phyloP scores from a whole-genome alignment of 306 rosid genomes.

The Elaeagnus macrophylla region DNA sequence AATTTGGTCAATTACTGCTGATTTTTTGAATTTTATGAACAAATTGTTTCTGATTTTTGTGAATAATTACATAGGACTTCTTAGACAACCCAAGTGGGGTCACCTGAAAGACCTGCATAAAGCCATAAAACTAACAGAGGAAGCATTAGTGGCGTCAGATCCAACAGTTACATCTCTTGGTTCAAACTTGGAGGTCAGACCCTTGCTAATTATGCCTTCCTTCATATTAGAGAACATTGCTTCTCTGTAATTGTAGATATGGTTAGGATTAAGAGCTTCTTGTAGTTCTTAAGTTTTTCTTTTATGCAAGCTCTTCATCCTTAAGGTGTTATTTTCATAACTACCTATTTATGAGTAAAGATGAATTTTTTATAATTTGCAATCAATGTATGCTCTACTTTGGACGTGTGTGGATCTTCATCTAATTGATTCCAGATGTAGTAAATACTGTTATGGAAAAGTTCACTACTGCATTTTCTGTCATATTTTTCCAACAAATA shows the following conservation, averaged over 20 bases:
- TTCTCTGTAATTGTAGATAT: neutral
- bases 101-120: slow-evolving; percentile 84
- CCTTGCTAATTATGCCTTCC: neutral
- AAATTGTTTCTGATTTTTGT: slow-evolving; percentile 1
- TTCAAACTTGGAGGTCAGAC: slow-evolving; percentile 60
- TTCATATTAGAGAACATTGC: too few relatives aligned
- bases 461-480: too few relatives aligned
- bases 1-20: neutral
- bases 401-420: too few relatives aligned
- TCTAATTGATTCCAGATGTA: too few relatives aligned
- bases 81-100: slow-evolving; percentile 96
- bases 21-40: neutral
- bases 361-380: too few relatives aligned
- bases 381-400: too few relatives aligned
- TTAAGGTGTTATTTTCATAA: too few relatives aligned
- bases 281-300: too few relatives aligned
- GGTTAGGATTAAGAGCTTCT: neutral
- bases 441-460: too few relatives aligned
- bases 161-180: slow-evolving; percentile 64
- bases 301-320: too few relatives aligned
- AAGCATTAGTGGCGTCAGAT: slow-evolving; percentile 66
- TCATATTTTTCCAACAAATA: too few relatives aligned
- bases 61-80: slow-evolving; percentile 43
- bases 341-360: too few relatives aligned
- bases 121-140: slow-evolving; percentile 81